Percentiles rank a stretch among this genome's conserved stretches.
Conservation (phyloP, 345 rosid species). For the Durio zibethinus region DNA sequence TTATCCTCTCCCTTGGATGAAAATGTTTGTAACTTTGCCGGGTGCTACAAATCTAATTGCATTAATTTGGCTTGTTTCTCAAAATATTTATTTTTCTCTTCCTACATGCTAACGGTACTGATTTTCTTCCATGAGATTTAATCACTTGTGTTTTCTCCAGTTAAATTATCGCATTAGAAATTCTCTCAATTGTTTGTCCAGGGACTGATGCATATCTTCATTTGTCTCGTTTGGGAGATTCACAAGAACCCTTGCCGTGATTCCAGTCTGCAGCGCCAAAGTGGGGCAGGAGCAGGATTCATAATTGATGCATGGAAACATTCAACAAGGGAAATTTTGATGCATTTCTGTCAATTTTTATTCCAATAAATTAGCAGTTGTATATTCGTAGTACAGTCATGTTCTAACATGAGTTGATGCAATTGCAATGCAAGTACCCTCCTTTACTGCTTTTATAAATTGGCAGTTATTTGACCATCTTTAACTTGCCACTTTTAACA, state of each 20-base stretch:
- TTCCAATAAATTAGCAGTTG: slow-evolving; percentile 13
- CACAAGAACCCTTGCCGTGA: slow-evolving; percentile 53
- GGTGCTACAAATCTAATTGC: neutral
- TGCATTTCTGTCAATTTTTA: slow-evolving; percentile 12
- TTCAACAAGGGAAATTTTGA: neutral
- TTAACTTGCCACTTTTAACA: neutral
- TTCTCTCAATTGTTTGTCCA: neutral
- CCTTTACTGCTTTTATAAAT: neutral
- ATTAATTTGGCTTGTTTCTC: neutral
- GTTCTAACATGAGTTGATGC: neutral
- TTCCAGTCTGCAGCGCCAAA: neutral
- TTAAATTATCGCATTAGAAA: neutral
- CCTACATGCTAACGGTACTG: neutral
- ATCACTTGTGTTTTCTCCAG: neutral
- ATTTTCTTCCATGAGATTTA: neutral
- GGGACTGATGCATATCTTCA: slow-evolving; percentile 59
- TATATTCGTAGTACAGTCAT: neutral
- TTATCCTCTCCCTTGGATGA: neutral
- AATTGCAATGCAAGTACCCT: neutral
- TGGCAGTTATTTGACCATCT: neutral
- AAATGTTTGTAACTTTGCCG: neutral
- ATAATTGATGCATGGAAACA: neutral
- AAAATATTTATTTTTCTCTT: neutral
- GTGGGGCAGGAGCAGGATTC: neutral
- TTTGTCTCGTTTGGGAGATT: slow-evolving; percentile 59